Evolutionary conservation across 352 stramenopile species (phyloP).

Genomic region (Aphanomyces astaci): DNA sequence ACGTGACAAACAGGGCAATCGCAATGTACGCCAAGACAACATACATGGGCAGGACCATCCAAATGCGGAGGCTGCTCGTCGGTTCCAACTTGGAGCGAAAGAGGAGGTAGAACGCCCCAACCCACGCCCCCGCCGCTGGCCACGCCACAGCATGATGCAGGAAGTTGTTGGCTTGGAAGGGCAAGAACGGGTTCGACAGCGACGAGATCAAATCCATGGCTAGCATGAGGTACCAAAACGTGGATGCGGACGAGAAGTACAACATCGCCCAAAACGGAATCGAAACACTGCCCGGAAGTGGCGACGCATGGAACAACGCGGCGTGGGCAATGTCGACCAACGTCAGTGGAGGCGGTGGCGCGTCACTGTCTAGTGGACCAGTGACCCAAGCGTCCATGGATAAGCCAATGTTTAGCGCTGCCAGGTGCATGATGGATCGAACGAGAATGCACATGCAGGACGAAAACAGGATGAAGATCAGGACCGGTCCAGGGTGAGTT

Average conservation of each 20-base stretch:
- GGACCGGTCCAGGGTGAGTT: conserved; percentile 55
- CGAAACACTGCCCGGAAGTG: conserved; percentile 39
- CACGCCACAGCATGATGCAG: conserved; percentile 80
- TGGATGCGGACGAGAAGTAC: conserved; percentile 71
- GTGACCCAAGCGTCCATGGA: neutral
- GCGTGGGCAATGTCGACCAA: conserved; percentile 12
- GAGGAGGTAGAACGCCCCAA: conserved; percentile 27
- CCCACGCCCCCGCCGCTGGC: conserved; percentile 58
- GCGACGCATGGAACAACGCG: conserved; percentile 32
- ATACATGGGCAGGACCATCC: conserved; percentile 54
- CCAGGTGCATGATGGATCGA: conserved; percentile 27
- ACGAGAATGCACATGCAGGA: conserved; percentile 55
- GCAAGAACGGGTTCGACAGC: conserved; percentile 78
- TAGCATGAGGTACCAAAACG: conserved; percentile 82
- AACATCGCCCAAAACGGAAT: conserved; percentile 80
- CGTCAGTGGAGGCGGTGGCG: neutral
- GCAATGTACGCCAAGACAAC: conserved; percentile 62
- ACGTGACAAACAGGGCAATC: conserved; percentile 45
- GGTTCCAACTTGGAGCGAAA: conserved; percentile 47
- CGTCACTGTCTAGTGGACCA: neutral
- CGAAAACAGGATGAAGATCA: conserved; percentile 72
- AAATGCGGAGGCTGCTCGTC: conserved; percentile 49
- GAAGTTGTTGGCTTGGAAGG: conserved; percentile 78
- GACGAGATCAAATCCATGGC: conserved; percentile 81
- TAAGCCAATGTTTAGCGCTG: neutral